Percentiles rank a stretch among this genome's conserved stretches.
phyloP scores from a whole-genome alignment of 2,329 filamentous ascomycete genomes.

The Aspergillus arachidicola region DNA sequence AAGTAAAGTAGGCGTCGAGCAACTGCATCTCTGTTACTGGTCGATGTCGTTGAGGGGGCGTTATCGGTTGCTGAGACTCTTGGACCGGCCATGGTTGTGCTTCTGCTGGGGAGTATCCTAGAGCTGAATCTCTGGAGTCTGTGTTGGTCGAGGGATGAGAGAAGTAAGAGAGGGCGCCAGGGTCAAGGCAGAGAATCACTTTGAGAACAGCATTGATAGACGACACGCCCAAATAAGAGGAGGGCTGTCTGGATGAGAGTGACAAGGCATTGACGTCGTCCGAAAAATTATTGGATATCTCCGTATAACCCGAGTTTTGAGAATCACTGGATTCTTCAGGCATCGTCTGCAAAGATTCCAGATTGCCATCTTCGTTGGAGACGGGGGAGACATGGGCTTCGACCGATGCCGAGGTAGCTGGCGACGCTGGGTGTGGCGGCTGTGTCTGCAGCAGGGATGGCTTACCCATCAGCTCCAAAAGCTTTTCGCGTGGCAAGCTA shows the following conservation, averaged over 20 bases:
- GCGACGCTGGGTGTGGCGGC: conserved; percentile 39
- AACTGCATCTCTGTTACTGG: conserved; percentile 67
- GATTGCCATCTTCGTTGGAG: conserved; percentile 54
- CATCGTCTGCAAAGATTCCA: conserved; percentile 69
- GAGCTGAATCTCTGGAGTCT: conserved; percentile 16
- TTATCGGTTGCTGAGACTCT: conserved; percentile 38
- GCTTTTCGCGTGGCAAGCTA: conserved; percentile 60
- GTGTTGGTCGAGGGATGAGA: conserved; percentile 40
- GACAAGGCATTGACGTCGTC: conserved; percentile 74
- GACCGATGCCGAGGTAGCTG: conserved; percentile 52
- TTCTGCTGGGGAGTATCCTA: conserved; percentile 24
- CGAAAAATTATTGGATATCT: conserved; percentile 64
- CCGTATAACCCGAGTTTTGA: conserved; percentile 53
- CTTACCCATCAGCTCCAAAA: conserved; percentile 57
- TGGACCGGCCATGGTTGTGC: conserved; percentile 29
- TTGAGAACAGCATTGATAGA: conserved; percentile 74
- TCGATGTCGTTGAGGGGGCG: conserved; percentile 54
- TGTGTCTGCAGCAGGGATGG: conserved; percentile 29
- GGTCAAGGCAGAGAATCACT: conserved; percentile 64
- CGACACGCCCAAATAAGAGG: conserved; percentile 72
- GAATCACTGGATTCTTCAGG: conserved; percentile 61
- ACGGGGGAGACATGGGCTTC: conserved; percentile 44
- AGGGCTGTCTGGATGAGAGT: conserved; percentile 60
- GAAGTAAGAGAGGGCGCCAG: conserved; percentile 52
- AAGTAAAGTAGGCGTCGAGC: conserved; percentile 75